Percentiles rank a stretch among this genome's conserved stretches.
Conservation (phyloP, 768 basidiomycete species). For the Grammothele lineata region DNA sequence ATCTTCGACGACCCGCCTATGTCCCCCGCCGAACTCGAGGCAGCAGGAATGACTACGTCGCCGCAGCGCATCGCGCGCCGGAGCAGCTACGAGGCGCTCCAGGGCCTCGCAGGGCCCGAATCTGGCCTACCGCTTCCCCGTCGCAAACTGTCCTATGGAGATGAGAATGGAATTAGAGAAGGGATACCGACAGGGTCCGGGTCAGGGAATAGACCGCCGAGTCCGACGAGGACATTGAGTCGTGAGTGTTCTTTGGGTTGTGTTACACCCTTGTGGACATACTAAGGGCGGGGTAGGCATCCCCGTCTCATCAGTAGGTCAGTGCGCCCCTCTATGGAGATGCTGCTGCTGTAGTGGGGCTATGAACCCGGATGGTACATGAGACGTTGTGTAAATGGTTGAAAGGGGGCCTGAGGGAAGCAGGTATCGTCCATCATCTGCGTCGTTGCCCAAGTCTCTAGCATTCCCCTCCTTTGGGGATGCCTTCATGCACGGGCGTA, state of each 20-base stretch:
- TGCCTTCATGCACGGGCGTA: too few relatives aligned
- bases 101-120: constrained; percentile 70
- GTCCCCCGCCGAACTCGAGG: constrained; percentile 28
- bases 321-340: constrained; percentile 26
- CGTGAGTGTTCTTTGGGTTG: too few relatives aligned
- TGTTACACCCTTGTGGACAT: too few relatives aligned
- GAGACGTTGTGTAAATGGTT: not conserved
- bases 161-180: constrained; percentile 65
- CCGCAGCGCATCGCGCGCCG: constrained; percentile 49
- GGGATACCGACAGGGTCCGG: constrained; percentile 54
- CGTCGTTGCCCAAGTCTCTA: too few relatives aligned
- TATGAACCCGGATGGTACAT: too few relatives aligned
- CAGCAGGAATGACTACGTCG: constrained; percentile 12
- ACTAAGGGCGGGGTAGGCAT: constrained; percentile 17
- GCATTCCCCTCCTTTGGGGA: too few relatives aligned
- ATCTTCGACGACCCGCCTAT: constrained; percentile 37
- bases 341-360: not conserved
- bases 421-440: too few relatives aligned
- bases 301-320: constrained; percentile 66
- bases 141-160: constrained; percentile 32
- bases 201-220: constrained; percentile 52
- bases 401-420: not conserved
- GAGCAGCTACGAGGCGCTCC: constrained; percentile 69
- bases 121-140: constrained; percentile 69
- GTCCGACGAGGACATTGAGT: constrained; percentile 75